Conservation (phyloP, 768 basidiomycete genomes). For the Kwoniella sp. region DNA sequence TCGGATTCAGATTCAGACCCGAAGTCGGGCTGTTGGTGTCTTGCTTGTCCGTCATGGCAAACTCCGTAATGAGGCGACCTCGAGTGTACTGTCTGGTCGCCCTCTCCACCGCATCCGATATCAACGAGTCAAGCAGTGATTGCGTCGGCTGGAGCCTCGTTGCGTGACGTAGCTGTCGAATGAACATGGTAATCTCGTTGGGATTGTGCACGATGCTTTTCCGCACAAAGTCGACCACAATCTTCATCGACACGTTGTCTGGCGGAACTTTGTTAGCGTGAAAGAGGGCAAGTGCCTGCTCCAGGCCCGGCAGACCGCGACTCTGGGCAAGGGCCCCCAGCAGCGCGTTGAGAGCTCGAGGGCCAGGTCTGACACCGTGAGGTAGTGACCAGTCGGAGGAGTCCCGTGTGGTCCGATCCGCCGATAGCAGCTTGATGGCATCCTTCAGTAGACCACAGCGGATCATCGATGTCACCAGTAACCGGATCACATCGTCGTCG, state of each 20-base stretch:
- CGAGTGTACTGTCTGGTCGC: not conserved
- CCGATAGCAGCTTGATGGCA: slow-evolving; percentile 2
- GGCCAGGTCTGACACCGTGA: slow-evolving; percentile 2
- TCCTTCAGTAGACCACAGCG: not conserved
- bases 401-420: too few species aligned
- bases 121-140: slow-evolving; percentile 17
- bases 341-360: slow-evolving; percentile 5
- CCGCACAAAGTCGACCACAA: slow-evolving; percentile 20
- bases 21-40: too few species aligned
- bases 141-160: slow-evolving; percentile 9
- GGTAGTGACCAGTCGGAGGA: slow-evolving; percentile 8
- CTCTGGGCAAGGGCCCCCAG: slow-evolving; percentile 2
- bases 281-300: slow-evolving; percentile 4
- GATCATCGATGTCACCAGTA: slow-evolving; percentile 1
- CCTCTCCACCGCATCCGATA: slow-evolving; percentile 9
- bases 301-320: slow-evolving; percentile 6
- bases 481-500: not conserved
- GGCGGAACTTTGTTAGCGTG: slow-evolving; percentile 4
- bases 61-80: not conserved
- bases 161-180: slow-evolving; percentile 5
- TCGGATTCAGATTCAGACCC: not conserved
- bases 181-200: slow-evolving; percentile 13
- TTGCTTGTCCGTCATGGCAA: too few species aligned
- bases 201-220: not conserved
- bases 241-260: slow-evolving; percentile 17